Evolutionary conservation across 1,139 yeast genomes (phyloP).

Genomic region (Pichia cactophila): DNA sequence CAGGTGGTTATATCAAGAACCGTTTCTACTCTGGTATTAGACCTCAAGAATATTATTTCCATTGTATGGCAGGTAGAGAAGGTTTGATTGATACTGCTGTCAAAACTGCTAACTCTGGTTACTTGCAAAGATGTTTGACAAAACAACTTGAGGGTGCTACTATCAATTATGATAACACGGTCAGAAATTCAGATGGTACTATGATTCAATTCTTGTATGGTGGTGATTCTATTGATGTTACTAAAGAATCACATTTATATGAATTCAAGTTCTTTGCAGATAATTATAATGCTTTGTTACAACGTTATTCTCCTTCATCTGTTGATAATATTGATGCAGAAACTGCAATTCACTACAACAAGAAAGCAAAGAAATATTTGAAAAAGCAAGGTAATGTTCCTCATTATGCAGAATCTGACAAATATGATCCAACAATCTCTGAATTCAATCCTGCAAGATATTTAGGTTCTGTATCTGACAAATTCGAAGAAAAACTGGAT

Average conservation of each 20-base stretch:
- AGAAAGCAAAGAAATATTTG: slow-evolving; percentile 70
- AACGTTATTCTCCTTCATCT: slow-evolving; percentile 81
- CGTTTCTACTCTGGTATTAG: slow-evolving; percentile 96
- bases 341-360: slow-evolving; percentile 68
- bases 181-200: slow-evolving; percentile 93
- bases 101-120: slow-evolving; percentile 97
- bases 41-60: slow-evolving; percentile 99
- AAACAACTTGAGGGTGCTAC: slow-evolving; percentile 98
- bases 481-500: slow-evolving; percentile 76
- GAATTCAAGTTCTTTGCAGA: slow-evolving; percentile 91
- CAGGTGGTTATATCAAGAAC: slow-evolving; percentile 97
- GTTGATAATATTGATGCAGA: slow-evolving; percentile 76
- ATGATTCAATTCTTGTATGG: slow-evolving; percentile 94
- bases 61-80: slow-evolving; percentile 99
- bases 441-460: slow-evolving; percentile 82
- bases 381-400: slow-evolving; percentile 60
- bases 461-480: slow-evolving; percentile 89
- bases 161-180: slow-evolving; percentile 88
- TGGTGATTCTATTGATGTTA: slow-evolving; percentile 93
- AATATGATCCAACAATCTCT: slow-evolving; percentile 86
- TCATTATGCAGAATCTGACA: slow-evolving; percentile 51
- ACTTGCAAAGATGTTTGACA: slow-evolving; percentile 95
- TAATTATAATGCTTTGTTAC: slow-evolving; percentile 78
- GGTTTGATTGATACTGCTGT: slow-evolving; percentile 99
- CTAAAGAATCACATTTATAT: slow-evolving; percentile 89